These are phyloP conservation scores for Coemansia sp. DNA, from an alignment of 192 early-diverging fungal species.

Conservation along the genomic window DNA sequence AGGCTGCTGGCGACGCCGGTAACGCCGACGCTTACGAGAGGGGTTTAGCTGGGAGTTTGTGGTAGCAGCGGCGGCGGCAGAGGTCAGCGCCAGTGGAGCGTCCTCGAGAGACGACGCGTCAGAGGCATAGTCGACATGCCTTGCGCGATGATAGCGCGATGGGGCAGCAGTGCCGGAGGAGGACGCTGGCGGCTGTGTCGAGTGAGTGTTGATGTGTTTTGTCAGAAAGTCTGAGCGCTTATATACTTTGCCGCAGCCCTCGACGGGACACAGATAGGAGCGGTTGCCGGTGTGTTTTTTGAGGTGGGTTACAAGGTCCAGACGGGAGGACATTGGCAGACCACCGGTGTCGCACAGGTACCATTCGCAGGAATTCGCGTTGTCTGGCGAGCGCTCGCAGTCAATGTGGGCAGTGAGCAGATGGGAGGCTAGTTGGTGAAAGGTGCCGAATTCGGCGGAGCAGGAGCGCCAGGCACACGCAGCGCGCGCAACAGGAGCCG, in stretches of 20 bases:
- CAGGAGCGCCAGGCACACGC: slow-evolving; percentile 71
- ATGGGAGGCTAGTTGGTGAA: slow-evolving; percentile 30
- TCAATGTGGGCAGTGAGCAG: slow-evolving; percentile 29
- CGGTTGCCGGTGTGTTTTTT: slow-evolving; percentile 67
- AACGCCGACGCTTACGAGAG: not conserved
- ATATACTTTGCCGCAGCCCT: slow-evolving; percentile 66
- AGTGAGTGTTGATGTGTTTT: slow-evolving; percentile 59
- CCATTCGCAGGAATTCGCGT: slow-evolving; percentile 30
- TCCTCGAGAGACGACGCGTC: slow-evolving; percentile 8
- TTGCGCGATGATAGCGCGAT: slow-evolving; percentile 1
- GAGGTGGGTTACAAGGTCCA: slow-evolving; percentile 62
- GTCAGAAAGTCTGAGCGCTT: slow-evolving; percentile 65
- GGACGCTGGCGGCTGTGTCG: slow-evolving; percentile 10
- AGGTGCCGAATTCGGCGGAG: slow-evolving; percentile 16
- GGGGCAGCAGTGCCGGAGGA: not conserved
- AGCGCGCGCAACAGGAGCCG: slow-evolving; percentile 8
- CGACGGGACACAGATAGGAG: slow-evolving; percentile 62
- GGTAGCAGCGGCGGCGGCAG: not conserved
- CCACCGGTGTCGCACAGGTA: slow-evolving; percentile 15
- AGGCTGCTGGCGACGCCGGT: not conserved
- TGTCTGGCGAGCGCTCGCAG: slow-evolving; percentile 14
- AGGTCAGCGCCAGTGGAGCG: slow-evolving; percentile 9
- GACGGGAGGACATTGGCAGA: slow-evolving; percentile 58
- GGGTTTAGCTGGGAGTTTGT: not conserved
- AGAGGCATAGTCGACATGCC: not conserved